These are phyloP conservation scores for Solanum bulbocastanum DNA, from an alignment of 257 asterid genomes.

Conservation along the genomic window DNA sequence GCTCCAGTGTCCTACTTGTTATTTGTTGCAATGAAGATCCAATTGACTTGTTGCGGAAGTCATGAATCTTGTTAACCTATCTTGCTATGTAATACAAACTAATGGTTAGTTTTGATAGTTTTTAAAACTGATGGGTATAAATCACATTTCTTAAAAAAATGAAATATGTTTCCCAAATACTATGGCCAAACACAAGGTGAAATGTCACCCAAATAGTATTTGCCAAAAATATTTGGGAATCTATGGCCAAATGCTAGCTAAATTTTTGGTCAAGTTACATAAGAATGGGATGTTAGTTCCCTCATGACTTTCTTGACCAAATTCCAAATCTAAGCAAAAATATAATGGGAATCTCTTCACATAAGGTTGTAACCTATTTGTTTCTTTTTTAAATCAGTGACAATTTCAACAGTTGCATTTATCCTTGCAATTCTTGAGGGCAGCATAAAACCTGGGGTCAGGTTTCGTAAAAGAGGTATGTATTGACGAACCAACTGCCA, in stretches of 20 bases:
- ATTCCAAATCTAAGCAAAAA: neutral
- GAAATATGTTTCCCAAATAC: too few relatives aligned
- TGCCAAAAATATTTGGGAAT: too few relatives aligned
- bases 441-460: slow-evolving; percentile 74
- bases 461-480: slow-evolving; percentile 89
- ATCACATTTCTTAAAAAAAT: too few relatives aligned
- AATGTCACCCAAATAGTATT: too few relatives aligned
- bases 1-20: too few relatives aligned
- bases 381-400: slow-evolving; percentile 58
- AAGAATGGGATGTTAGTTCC: neutral
- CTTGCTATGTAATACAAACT: too few relatives aligned
- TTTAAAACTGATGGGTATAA: too few relatives aligned
- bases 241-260: neutral
- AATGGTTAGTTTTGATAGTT: too few relatives aligned
- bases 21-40: too few relatives aligned
- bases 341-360: neutral
- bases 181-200: too few relatives aligned
- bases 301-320: neutral
- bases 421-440: slow-evolving; percentile 81
- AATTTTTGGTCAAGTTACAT: neutral
- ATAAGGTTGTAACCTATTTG: neutral
- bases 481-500: neutral
- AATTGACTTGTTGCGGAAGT: too few relatives aligned
- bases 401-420: slow-evolving; percentile 59
- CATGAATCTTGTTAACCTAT: too few relatives aligned